Conservation (phyloP, 192 early-diverging fungal species). For the Pecoramyces ruminantium region DNA sequence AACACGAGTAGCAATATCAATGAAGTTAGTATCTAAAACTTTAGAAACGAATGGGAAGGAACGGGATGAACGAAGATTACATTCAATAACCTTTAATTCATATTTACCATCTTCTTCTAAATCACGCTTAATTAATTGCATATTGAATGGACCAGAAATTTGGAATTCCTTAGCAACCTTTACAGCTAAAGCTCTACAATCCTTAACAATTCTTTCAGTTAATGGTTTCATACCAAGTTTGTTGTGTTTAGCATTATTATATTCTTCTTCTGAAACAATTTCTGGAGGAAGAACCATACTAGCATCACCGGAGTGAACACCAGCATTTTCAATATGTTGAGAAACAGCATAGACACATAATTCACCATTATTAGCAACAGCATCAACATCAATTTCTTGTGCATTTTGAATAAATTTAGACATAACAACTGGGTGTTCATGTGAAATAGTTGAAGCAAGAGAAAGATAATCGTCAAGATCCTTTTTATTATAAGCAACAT, state of each 20-base stretch:
- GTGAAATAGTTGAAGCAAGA: slow-evolving; percentile 73
- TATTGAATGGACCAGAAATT: slow-evolving; percentile 98
- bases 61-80: slow-evolving; percentile 91
- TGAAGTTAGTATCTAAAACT: slow-evolving; percentile 77
- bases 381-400: slow-evolving; percentile 90
- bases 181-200: slow-evolving; percentile 54
- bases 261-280: background rate
- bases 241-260: slow-evolving; percentile 35
- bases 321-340: slow-evolving; percentile 93
- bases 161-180: slow-evolving; percentile 79
- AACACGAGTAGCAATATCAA: slow-evolving; percentile 76
- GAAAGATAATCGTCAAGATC: slow-evolving; percentile 54
- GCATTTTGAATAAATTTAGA: slow-evolving; percentile 91
- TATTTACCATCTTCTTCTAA: slow-evolving; percentile 3
- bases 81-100: slow-evolving; percentile 88
- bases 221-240: slow-evolving; percentile 20
- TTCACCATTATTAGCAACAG: slow-evolving; percentile 69
- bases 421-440: slow-evolving; percentile 89
- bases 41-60: slow-evolving; percentile 98
- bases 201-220: slow-evolving; percentile 22
- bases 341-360: slow-evolving; percentile 77
- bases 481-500: slow-evolving; percentile 67
- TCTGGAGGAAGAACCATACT: slow-evolving; percentile 42
- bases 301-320: slow-evolving; percentile 95
- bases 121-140: slow-evolving; percentile 67